Evolutionary conservation across 2,329 filamentous ascomycete genomes (phyloP).

Genomic region (Microdochium trichocladiopsis): DNA sequence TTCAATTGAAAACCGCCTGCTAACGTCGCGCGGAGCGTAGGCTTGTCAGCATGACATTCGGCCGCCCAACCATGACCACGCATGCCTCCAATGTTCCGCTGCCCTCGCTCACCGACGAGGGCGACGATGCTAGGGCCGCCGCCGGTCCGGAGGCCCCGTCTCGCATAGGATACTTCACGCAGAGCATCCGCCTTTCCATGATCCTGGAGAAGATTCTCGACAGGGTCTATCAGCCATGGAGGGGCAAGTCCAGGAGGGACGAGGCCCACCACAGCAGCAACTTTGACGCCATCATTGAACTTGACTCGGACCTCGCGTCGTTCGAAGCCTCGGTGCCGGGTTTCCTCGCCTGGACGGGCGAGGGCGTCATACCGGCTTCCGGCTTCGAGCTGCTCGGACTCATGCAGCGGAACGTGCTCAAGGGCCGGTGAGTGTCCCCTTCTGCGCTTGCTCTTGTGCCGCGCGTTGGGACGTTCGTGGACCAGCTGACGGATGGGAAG

Average conservation of each 20-base stretch:
- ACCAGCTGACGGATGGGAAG: background rate
- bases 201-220: constrained; percentile 20
- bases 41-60: constrained; percentile 29
- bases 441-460: background rate
- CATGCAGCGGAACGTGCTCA: constrained; percentile 20
- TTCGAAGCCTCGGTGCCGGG: constrained; percentile 15
- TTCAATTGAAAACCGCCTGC: background rate
- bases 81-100: constrained; percentile 9
- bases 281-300: constrained; percentile 17
- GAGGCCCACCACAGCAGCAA: constrained; percentile 3
- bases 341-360: constrained; percentile 14
- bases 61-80: constrained; percentile 21
- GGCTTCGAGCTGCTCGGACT: constrained; percentile 2
- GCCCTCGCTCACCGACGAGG: constrained; percentile 3
- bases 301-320: constrained; percentile 15
- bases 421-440: constrained; percentile 13
- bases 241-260: constrained; percentile 13
- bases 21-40: constrained; percentile 8
- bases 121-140: background rate
- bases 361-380: background rate
- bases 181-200: constrained; percentile 10
- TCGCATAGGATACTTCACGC: constrained; percentile 8
- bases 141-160: background rate
- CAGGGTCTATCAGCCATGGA: constrained; percentile 19
- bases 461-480: background rate